These are phyloP conservation scores for Rhizophora mangle DNA, from an alignment of 345 rosid species.

Conservation along the genomic window DNA sequence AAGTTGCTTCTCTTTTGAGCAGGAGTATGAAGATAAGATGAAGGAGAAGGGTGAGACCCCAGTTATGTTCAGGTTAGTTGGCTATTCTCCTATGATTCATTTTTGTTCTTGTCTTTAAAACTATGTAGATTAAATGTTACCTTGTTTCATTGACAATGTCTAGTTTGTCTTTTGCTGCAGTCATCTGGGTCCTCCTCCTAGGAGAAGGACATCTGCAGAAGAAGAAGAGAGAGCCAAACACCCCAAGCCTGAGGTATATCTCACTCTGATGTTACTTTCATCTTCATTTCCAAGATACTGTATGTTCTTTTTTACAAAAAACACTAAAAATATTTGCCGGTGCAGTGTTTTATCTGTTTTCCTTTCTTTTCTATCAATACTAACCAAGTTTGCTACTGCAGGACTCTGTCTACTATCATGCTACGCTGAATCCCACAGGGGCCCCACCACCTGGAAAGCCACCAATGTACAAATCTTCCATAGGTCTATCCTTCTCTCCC, in stretches of 20 bases:
- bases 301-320: too few species aligned
- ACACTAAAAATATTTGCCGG: too few species aligned
- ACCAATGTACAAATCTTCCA: constrained; percentile 87
- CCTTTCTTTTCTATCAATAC: constrained; percentile 11
- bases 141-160: constrained; percentile 22
- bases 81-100: constrained; percentile 4
- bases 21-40: constrained; percentile 94
- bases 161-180: constrained; percentile 47
- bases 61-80: constrained; percentile 86
- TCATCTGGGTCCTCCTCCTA: constrained; percentile 82
- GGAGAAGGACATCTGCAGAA: constrained; percentile 70
- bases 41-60: constrained; percentile 93
- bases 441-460: constrained; percentile 99
- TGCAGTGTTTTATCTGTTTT: background rate
- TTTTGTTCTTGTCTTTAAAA: constrained; percentile 4
- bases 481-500: constrained; percentile 41
- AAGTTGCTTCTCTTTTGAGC: constrained; percentile 12
- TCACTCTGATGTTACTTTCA: constrained; percentile 5
- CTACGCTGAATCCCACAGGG: constrained; percentile 93
- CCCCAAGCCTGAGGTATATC: constrained; percentile 79
- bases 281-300: background rate
- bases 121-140: constrained; percentile 15
- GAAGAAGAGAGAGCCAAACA: constrained; percentile 81
- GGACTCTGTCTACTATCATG: constrained; percentile 98
- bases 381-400: constrained; percentile 29